Evolutionary conservation across 306 rosid species (phyloP).

Genomic region (Castanea mollissima): DNA sequence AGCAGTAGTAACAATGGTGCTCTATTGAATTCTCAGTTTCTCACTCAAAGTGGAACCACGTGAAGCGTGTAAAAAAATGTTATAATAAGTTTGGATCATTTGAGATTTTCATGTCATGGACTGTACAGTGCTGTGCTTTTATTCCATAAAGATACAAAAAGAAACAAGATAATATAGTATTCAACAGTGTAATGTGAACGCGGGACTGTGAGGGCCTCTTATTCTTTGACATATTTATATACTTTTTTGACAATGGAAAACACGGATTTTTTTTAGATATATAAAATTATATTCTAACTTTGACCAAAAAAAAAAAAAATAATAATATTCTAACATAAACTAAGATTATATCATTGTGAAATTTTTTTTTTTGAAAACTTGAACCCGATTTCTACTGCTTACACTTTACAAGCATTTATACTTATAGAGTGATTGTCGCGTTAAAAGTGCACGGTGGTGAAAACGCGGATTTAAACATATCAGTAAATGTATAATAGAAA

Average conservation of each 20-base stretch:
- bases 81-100: neutral
- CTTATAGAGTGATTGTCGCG: accelerated
- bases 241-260: too few relatives aligned
- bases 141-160: neutral
- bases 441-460: accelerated
- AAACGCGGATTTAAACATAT: too few relatives aligned
- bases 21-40: neutral
- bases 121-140: neutral
- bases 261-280: too few relatives aligned
- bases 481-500: too few relatives aligned
- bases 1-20: neutral
- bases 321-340: accelerated
- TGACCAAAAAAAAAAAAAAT: too few relatives aligned
- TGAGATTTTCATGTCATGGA: neutral
- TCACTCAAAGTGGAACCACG: neutral
- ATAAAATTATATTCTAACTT: accelerated
- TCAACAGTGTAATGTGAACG: neutral
- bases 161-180: neutral
- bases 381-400: accelerated
- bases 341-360: too few relatives aligned
- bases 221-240: too few relatives aligned
- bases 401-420: accelerated
- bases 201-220: neutral
- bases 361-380: too few relatives aligned
- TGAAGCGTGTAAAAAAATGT: constrained; percentile 6